Conservation (phyloP, 108 stramenopile species). For the Nannochloropsis salina region DNA sequence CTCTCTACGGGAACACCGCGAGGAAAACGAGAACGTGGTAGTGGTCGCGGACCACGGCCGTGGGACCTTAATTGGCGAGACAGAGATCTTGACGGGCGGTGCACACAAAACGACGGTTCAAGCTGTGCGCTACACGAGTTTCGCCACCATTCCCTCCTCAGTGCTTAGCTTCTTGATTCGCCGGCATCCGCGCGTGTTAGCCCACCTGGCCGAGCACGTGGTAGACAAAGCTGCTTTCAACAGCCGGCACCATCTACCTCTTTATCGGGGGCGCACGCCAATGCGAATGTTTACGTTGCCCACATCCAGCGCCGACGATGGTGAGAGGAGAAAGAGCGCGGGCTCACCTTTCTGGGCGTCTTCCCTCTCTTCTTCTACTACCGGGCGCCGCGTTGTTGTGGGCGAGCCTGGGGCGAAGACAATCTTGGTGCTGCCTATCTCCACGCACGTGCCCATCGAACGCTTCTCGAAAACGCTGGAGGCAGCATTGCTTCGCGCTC, state of each 20-base stretch:
- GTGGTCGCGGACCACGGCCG: neutral
- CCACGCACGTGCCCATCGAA: neutral
- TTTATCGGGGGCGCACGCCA: neutral
- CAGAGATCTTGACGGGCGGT: conserved; percentile 3
- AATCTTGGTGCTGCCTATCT: neutral
- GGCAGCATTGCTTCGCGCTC: neutral
- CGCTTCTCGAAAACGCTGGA: conserved; percentile 3
- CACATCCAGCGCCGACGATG: neutral
- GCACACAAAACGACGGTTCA: neutral
- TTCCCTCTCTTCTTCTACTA: neutral
- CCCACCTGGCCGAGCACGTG: conserved; percentile 12
- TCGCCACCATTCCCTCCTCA: conserved; percentile 7
- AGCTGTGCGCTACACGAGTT: conserved; percentile 15
- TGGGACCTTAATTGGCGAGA: conserved; percentile 4
- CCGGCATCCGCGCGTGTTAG: neutral
- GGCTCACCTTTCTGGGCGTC: conserved; percentile 14
- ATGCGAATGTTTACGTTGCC: neutral
- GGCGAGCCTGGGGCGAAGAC: neutral
- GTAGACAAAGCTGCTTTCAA: neutral
- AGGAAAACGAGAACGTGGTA: neutral
- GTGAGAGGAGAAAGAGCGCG: neutral
- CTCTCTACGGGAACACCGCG: neutral
- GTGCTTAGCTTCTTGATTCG: neutral
- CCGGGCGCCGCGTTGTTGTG: neutral
- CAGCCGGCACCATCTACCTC: conserved; percentile 5